Base-by-base conservation (phyloP, 2,329 filamentous ascomycete genomes). In the Aspergillus fumigatus region DNA sequence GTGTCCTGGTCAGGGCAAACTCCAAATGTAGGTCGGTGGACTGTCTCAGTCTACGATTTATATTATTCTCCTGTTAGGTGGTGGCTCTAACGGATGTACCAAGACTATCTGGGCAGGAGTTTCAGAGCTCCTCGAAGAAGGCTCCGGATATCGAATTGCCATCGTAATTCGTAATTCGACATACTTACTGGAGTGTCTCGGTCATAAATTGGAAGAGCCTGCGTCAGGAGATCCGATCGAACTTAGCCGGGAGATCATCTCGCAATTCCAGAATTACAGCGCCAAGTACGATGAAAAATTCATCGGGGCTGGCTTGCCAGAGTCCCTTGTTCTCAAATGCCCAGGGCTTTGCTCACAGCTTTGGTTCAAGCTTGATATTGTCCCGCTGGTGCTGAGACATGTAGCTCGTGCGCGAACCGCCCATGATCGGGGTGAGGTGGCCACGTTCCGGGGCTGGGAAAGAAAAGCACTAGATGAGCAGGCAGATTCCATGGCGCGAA, bases 401-500 rank as follows among this genome's bases (percentile, higher is more conserved):
- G 43, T 59, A 21, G 29, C 49, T 10, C 50, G 51, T 25, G 14
- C 21, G 8, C 23, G 57, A 9, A 50, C 23, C 3, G n/a, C 32
- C 2, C n/a, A 49, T 9, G 58, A 59, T 25, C 45, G 40, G 10
- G 55, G 52, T 2, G 47, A 58, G 40, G 17, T 52, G n/a, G 40
- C 68, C 65, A 75, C 64, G 50, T 63, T 43, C 62, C 57, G 52
- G 47, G 57, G 53, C 58, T 82, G 80, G 78, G 74, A 79, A 48
- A 71, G 75, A 29, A 83, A 85, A 67, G 75, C 79, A 23, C 80
- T 90, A 3, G 89, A 92, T 65, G 89, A 92, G 69, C 85, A 90
- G 70, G 88, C 89, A 1, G 89, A 92, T 67, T 88, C 86, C 1
- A 87, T 91, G 81, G 87, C 86, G 1, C 80, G 89, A 60, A 91